Percentiles rank a stretch among this genome's conserved stretches.
Conservation (phyloP, 2,329 filamentous ascomycete genomes). For the Fusarium oligoseptatum region DNA sequence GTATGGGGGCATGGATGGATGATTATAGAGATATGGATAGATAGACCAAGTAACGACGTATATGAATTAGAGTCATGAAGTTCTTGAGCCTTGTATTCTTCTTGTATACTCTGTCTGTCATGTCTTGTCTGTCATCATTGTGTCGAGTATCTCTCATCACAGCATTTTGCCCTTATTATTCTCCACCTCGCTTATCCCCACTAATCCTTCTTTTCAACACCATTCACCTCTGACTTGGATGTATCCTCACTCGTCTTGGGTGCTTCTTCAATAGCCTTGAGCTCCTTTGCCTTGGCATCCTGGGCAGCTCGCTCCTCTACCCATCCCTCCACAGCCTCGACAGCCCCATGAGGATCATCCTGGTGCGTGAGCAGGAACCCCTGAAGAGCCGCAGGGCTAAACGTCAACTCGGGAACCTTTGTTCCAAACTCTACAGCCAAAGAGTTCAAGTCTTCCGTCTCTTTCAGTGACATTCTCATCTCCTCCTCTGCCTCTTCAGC, state of each 20-base stretch:
- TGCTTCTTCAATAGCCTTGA: neutral
- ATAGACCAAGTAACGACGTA: neutral
- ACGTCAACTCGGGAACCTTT: conserved; percentile 20
- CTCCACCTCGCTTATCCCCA: neutral
- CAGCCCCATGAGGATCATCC: conserved; percentile 21
- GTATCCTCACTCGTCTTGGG: neutral
- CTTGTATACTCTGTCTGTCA: neutral
- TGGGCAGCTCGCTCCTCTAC: conserved; percentile 15
- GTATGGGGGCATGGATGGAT: neutral
- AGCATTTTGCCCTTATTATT: neutral
- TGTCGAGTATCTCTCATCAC: neutral
- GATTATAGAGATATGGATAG: neutral
- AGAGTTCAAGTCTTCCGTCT: neutral
- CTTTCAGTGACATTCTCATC: neutral
- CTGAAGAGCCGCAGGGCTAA: conserved; percentile 37
- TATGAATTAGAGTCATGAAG: neutral
- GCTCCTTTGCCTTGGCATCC: neutral
- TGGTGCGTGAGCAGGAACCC: conserved; percentile 33
- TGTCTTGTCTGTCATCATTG: neutral
- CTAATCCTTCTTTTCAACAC: neutral
- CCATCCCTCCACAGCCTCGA: conserved; percentile 14
- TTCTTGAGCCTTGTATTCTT: neutral
- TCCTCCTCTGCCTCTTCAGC: neutral
- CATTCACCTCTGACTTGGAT: neutral
- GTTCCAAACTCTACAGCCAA: conserved; percentile 20